Conservation (phyloP, 805 yeast genomes). For the Cyberlindnera euphorbiae region DNA sequence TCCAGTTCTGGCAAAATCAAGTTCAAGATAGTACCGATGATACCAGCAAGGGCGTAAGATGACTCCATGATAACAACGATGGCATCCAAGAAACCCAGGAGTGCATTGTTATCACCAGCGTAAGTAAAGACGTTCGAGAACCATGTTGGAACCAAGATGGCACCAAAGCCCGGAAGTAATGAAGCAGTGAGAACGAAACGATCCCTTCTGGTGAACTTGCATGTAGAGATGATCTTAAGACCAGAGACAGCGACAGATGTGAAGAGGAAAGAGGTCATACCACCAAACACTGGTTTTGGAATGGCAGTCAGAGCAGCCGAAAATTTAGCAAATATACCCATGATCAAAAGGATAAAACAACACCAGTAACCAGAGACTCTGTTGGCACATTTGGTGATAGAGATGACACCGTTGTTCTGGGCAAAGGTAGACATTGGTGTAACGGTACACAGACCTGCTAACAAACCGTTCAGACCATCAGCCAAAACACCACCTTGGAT, state of each 20-base stretch:
- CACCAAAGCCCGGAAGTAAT: conserved; percentile 61
- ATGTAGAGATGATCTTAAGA: conserved; percentile 52
- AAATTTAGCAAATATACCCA: conserved; percentile 86
- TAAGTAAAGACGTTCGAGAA: conserved; percentile 62
- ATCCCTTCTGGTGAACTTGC: conserved; percentile 61
- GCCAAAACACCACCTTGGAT: conserved; percentile 91
- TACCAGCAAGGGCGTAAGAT: conserved; percentile 67
- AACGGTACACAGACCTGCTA: conserved; percentile 75
- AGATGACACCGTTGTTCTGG: conserved; percentile 91
- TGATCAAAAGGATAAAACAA: conserved; percentile 69
- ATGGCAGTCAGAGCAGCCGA: conserved; percentile 85
- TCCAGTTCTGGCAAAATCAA: conserved; percentile 55
- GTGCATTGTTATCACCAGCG: conserved; percentile 50
- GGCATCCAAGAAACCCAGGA: conserved; percentile 63
- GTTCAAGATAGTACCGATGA: conserved; percentile 58
- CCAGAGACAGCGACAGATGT: conserved; percentile 76
- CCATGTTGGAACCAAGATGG: conserved; percentile 62
- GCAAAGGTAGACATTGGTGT: conserved; percentile 92
- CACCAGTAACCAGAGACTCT: conserved; percentile 77
- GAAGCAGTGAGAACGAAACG: conserved; percentile 67
- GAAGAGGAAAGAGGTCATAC: conserved; percentile 79
- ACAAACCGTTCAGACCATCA: conserved; percentile 75
- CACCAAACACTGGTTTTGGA: conserved; percentile 78
- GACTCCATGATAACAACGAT: conserved; percentile 67
- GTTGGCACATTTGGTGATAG: conserved; percentile 87